Percentiles rank a stretch among this genome's conserved stretches.
phyloP scores from a whole-genome alignment of 441 rosid genomes.

The Gossypium gossypioides region DNA sequence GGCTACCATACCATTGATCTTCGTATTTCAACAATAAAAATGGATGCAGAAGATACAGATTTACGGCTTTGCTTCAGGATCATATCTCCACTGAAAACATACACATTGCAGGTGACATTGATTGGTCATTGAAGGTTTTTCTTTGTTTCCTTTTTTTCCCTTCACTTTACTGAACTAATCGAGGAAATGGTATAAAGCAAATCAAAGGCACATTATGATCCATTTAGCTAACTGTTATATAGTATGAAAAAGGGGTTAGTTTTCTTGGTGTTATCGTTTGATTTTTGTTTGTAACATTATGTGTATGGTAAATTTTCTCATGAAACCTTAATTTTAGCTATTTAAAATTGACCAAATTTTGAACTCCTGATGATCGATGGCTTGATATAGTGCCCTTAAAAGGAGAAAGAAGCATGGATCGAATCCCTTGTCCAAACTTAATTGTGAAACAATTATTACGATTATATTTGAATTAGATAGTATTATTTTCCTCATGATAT shows the following conservation, averaged over 20 bases:
- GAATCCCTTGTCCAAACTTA: background rate
- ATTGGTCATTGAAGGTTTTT: background rate
- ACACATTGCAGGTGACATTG: conserved; percentile 69
- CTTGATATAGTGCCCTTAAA: background rate
- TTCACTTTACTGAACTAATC: background rate
- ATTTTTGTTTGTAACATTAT: background rate
- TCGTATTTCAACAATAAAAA: conserved; percentile 56
- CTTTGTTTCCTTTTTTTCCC: background rate
- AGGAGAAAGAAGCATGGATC: conserved; percentile 4
- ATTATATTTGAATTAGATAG: background rate
- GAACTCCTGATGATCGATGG: background rate
- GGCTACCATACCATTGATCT: conserved; percentile 55
- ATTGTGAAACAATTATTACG: background rate
- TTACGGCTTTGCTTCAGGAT: conserved; percentile 85
- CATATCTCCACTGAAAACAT: conserved; percentile 66
- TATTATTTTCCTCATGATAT: conserved; percentile 1
- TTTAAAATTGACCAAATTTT: background rate
- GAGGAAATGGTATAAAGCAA: background rate
- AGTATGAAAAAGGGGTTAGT: background rate
- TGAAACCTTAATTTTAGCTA: conserved; percentile 1
- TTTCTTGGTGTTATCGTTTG: background rate
- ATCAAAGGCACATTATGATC: background rate
- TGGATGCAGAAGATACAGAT: conserved; percentile 74
- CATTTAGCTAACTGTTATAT: background rate
- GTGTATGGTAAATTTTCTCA: background rate